A percentile compares a stretch with the other conserved stretches of the same genome.
phyloP scores from a whole-genome alignment of 257 asterid genomes.

The Rubia yunnanensis region DNA sequence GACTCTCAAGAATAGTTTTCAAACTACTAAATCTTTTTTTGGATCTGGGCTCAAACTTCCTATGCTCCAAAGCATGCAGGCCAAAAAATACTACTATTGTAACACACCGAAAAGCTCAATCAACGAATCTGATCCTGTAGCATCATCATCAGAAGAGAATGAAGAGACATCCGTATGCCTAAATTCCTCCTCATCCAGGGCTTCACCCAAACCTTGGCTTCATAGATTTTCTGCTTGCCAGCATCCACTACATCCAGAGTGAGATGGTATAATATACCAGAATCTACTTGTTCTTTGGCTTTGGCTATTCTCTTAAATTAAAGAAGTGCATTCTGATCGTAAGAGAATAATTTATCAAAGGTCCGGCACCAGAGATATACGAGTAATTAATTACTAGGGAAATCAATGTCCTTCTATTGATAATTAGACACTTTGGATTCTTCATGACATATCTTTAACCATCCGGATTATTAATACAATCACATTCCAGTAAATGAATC shows the following conservation, averaged over 20 bases:
- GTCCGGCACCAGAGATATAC: no score
- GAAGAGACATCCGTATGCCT: slow-evolving; percentile 20
- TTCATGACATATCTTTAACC: neutral
- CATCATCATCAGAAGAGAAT: slow-evolving; percentile 8
- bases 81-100: no score
- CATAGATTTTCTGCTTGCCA: slow-evolving; percentile 34
- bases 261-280: slow-evolving; percentile 41
- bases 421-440: neutral
- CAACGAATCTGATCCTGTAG: slow-evolving; percentile 21
- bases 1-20: no score
- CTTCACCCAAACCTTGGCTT: slow-evolving; percentile 54
- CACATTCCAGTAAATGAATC: neutral
- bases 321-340: slow-evolving; percentile 30
- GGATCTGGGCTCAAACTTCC: no score
- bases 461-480: neutral
- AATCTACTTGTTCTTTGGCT: slow-evolving; percentile 39
- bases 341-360: neutral
- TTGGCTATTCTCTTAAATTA: slow-evolving; percentile 32
- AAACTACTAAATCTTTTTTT: no score
- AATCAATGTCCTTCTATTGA: neutral
- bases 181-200: slow-evolving; percentile 57
- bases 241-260: slow-evolving; percentile 38
- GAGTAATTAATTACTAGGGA: neutral
- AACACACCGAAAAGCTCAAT: no score
- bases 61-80: no score